These are phyloP conservation scores for Apostasia shenzhenica DNA, from an alignment of 106 monocot genomes.

Conservation along the genomic window DNA sequence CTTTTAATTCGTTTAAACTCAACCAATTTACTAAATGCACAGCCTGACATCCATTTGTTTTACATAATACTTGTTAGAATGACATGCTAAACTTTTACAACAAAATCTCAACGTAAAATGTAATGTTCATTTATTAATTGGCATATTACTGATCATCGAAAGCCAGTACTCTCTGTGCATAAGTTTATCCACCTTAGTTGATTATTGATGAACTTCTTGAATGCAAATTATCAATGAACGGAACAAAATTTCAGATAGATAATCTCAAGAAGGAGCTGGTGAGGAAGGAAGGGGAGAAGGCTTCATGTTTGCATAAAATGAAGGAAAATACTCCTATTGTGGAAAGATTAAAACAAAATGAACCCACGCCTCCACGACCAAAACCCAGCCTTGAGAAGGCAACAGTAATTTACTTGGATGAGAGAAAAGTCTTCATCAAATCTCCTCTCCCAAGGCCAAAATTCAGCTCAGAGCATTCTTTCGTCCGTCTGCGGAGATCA, in stretches of 20 bases:
- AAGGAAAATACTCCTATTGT: constrained; percentile 25
- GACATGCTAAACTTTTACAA: no score
- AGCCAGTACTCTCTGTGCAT: no score
- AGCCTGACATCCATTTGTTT: no score
- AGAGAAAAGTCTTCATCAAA: constrained; percentile 11
- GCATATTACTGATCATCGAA: no score
- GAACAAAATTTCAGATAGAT: constrained; percentile 32
- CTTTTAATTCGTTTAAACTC: no score
- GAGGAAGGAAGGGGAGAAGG: constrained; percentile 32
- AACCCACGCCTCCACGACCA: constrained; percentile 31
- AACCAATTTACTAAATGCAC: no score
- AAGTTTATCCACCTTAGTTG: no score
- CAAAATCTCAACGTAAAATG: no score
- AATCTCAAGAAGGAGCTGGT: constrained; percentile 50
- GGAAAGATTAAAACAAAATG: constrained; percentile 28
- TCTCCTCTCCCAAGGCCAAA: constrained; percentile 30
- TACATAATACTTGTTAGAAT: no score
- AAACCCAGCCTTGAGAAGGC: constrained; percentile 39
- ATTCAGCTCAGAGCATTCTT: constrained; percentile 8
- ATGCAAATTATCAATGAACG: neutral
- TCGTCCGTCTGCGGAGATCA: constrained; percentile 6
- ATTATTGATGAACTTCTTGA: no score
- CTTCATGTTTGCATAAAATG: constrained; percentile 15
- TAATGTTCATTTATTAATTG: no score
- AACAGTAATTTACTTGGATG: constrained; percentile 1